Conservation (phyloP, 768 basidiomycete genomes). For the Tylopilus sp. region DNA sequence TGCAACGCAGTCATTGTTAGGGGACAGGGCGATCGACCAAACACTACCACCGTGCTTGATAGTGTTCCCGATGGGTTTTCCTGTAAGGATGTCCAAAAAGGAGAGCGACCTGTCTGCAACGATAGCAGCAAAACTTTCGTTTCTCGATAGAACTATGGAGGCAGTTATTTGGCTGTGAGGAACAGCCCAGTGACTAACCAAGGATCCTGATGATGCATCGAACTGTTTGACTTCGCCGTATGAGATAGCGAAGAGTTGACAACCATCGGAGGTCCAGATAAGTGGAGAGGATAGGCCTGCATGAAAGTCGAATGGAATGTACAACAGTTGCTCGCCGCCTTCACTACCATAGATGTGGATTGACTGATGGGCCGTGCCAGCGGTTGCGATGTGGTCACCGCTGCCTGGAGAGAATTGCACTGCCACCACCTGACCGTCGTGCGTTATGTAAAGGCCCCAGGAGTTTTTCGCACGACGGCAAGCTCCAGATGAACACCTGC, state of each 20-base stretch:
- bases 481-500: no score
- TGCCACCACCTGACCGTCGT: not conserved
- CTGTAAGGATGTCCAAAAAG: not conserved
- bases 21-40: not conserved
- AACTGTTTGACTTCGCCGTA: not conserved
- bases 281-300: not conserved
- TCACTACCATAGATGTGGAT: constrained; percentile 4
- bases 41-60: not conserved
- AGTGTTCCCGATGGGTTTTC: not conserved
- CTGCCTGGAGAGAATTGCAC: not conserved
- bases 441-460: no score
- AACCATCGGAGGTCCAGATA: constrained; percentile 5
- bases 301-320: not conserved
- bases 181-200: not conserved
- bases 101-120: fast-evolving
- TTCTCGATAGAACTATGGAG: not conserved
- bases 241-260: not conserved
- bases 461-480: no score
- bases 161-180: not conserved
- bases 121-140: not conserved
- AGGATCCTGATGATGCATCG: not conserved
- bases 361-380: not conserved
- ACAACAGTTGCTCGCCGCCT: not conserved
- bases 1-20: not conserved
- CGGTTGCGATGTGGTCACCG: constrained; percentile 1